Percentiles rank a stretch among this genome's conserved stretches.
phyloP scores from a whole-genome alignment of 805 yeast genomes.

The Candida easanensis region DNA sequence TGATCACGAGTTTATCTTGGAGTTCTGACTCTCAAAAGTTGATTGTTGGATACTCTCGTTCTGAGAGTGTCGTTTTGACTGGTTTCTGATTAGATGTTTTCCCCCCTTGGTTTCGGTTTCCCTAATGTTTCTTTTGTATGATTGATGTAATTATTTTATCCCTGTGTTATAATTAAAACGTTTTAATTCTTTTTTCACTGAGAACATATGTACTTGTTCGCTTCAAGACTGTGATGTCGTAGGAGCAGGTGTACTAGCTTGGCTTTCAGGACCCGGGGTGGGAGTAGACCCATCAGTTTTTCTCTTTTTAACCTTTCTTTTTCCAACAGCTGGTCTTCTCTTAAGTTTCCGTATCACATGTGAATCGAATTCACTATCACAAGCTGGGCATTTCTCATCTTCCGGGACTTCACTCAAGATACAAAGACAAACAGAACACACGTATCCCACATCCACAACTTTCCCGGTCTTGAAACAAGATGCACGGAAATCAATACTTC shows the following conservation, averaged over 20 bases:
- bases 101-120: background rate
- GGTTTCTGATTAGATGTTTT: background rate
- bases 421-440: conserved; percentile 92
- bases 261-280: background rate
- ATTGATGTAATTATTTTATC: too few species aligned
- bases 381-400: conserved; percentile 75
- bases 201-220: too few species aligned
- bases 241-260: too few species aligned
- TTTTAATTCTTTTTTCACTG: too few species aligned
- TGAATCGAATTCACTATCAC: conserved; percentile 75
- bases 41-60: conserved; percentile 31
- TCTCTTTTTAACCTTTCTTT: conserved; percentile 34
- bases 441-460: conserved; percentile 89
- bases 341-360: conserved; percentile 54
- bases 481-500: conserved; percentile 89
- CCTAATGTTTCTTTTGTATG: too few species aligned
- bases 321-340: conserved; percentile 55
- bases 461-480: conserved; percentile 90
- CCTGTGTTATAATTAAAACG: too few species aligned
- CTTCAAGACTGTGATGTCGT: too few species aligned
- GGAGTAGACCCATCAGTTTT: conserved; percentile 27
- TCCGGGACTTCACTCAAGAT: conserved; percentile 68
- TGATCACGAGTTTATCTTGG: conserved; percentile 36
- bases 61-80: conserved; percentile 25
- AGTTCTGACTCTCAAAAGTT: conserved; percentile 26